Conservation (phyloP, 805 yeast genomes). For the Candida cerambycidarum region DNA sequence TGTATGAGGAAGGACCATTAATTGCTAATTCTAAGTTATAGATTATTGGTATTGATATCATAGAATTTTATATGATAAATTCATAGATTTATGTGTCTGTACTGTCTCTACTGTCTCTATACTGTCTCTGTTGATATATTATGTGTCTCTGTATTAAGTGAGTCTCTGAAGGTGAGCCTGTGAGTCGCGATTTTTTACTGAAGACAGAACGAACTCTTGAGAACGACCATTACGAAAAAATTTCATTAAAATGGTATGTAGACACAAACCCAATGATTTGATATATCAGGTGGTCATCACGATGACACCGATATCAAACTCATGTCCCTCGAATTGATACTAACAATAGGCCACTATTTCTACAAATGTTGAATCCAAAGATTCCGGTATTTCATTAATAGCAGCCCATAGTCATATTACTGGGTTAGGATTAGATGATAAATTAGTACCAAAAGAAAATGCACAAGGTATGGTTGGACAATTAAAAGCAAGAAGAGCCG, state of each 20-base stretch:
- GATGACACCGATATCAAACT: no score
- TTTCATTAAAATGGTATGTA: slow-evolving; percentile 8
- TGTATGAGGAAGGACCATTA: slow-evolving; percentile 40
- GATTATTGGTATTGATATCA: no score
- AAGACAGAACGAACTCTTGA: no score
- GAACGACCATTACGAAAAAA: slow-evolving; percentile 6
- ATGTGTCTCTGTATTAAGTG: no score
- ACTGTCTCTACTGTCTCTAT: not conserved
- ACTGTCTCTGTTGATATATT: no score
- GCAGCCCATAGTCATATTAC: slow-evolving; percentile 99
- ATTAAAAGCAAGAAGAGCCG: slow-evolving; percentile 90
- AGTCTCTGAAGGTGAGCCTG: no score
- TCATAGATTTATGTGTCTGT: no score
- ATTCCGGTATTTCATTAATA: slow-evolving; percentile 61
- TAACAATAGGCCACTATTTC: slow-evolving; percentile 24
- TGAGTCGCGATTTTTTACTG: no score
- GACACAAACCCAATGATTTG: not conserved
- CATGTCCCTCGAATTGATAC: not conserved
- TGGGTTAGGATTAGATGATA: slow-evolving; percentile 94
- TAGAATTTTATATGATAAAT: no score
- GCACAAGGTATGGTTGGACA: slow-evolving; percentile 99
- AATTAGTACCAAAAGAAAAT: slow-evolving; percentile 71
- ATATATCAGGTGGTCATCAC: no score
- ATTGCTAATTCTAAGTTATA: slow-evolving; percentile 3
- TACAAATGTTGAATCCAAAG: slow-evolving; percentile 34